A percentile compares a stretch with the other conserved stretches of the same genome.
phyloP scores from a whole-genome alignment of 2,329 filamentous ascomycete genomes.

The Cyclaneusma minus region DNA sequence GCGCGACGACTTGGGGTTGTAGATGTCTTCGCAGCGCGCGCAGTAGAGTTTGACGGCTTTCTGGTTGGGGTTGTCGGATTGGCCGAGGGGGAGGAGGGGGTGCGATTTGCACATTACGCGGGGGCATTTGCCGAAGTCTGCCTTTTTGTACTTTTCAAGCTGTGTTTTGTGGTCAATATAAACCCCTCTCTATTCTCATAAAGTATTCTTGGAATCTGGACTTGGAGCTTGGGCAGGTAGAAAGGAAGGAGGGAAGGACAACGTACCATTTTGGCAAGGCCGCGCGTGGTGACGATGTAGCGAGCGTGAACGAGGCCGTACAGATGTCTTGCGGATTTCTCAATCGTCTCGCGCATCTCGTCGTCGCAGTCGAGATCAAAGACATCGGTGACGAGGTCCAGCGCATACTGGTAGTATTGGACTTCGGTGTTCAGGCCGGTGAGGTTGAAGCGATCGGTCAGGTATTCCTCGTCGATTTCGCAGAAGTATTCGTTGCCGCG shows the following conservation, averaged over 20 bases:
- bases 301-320: conserved; percentile 93
- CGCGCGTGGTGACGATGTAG: conserved; percentile 91
- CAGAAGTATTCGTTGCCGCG: conserved; percentile 98
- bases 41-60: conserved; percentile 97
- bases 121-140: conserved; percentile 94
- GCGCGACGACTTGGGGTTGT: conserved; percentile 95
- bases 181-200: not conserved
- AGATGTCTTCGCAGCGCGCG: conserved; percentile 91
- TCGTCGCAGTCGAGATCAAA: conserved; percentile 98
- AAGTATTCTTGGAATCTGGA: not conserved
- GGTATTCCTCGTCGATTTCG: conserved; percentile 97
- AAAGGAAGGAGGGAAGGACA: too few relatives aligned
- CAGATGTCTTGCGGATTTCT: conserved; percentile 89
- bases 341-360: conserved; percentile 94
- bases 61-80: conserved; percentile 73
- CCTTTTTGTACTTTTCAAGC: conserved; percentile 98
- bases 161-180: conserved; percentile 23
- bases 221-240: not conserved
- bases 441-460: conserved; percentile 95
- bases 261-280: conserved; percentile 86
- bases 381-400: conserved; percentile 93
- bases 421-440: conserved; percentile 95
- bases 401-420: conserved; percentile 96
- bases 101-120: conserved; percentile 91
- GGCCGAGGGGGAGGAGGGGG: conserved; percentile 85